Base-by-base conservation (phyloP, 768 basidiomycete genomes). In the Lactarius hengduanensis region DNA sequence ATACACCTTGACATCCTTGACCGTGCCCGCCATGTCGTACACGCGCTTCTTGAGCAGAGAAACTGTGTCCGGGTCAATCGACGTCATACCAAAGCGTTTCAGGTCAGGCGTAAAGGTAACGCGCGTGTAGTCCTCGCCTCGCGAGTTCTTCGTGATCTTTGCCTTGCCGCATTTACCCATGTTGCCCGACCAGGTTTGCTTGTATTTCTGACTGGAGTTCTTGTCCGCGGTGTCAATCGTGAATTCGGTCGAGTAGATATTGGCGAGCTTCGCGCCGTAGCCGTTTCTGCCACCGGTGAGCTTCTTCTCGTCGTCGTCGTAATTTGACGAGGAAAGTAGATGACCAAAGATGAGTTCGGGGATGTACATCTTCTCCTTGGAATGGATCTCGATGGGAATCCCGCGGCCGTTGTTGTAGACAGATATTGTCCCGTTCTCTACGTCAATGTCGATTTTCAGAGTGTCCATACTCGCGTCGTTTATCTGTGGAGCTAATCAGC, bases 271-370 rank as follows among this genome's bases (percentile, higher is more conserved):
- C 61, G 97, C 97, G 72, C 97, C 97, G 73, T 94, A 98, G 73
- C 97, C 97, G 73, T 99, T 99, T 73, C 97, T 88, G 76, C 97
- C 97, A 77, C 97, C 97, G 0, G 95, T 98, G 58, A 98, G 84
- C 78, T 97, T 98, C 84, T 95, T 97, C 80, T 99, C 96, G 76
- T 95, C 91, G 72, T 99, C 97, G 76, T 99, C 96, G 73, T 96
- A 98, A 80, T 98, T 98, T 55, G 94, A 96, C 13, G 90, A 92
- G 1, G 96, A 92, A 28, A 98, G 82, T 20, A 99, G 83, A 74
- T 97, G 89, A 7, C 97, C 97, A 72, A 99, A 99, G 72, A 99
- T 98, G 67, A 99, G 83, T 74, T 98, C 94, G 0, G 97, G 97
- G 64, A 99, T 97, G 75, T 92, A 96, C 8, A 96, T 90, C 73